Conservation (phyloP, 129 eudicot species). For the Flaveria ramosissima region DNA sequence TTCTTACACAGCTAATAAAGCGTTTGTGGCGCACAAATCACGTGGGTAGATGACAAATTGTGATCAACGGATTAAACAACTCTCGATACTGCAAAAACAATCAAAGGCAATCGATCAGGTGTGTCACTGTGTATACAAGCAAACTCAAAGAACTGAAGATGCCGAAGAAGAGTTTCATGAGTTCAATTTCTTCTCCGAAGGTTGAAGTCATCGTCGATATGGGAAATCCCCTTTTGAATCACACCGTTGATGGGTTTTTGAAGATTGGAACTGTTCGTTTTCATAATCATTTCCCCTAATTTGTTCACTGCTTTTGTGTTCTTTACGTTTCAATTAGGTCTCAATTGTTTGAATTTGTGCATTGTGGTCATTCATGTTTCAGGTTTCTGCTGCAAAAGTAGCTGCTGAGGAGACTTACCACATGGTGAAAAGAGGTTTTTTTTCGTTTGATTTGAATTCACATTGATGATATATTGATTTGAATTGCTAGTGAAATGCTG, state of each 20-base stretch:
- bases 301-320: neutral
- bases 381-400: conserved; percentile 74
- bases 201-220: conserved; percentile 59
- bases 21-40: conserved; percentile 24
- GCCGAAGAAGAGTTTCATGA: conserved; percentile 52
- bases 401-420: conserved; percentile 70
- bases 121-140: neutral
- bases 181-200: conserved; percentile 58
- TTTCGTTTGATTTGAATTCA: conserved; percentile 1
- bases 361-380: conserved; percentile 20
- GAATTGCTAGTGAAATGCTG: neutral
- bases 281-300: neutral
- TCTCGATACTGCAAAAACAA: conserved; percentile 9
- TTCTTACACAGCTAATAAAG: neutral
- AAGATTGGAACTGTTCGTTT: conserved; percentile 77
- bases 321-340: neutral
- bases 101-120: conserved; percentile 7
- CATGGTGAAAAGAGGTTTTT: conserved; percentile 55
- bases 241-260: conserved; percentile 77
- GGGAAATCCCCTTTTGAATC: conserved; percentile 74
- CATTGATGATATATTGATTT: neutral
- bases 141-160: conserved; percentile 31
- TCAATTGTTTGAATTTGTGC: neutral
- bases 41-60: conserved; percentile 28
- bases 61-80: neutral